Evolutionary conservation across 495 filamentous ascomycete genomes (phyloP), one percentile per base, ranked within the genome.

Genomic region (Penicillium manginii): DNA sequence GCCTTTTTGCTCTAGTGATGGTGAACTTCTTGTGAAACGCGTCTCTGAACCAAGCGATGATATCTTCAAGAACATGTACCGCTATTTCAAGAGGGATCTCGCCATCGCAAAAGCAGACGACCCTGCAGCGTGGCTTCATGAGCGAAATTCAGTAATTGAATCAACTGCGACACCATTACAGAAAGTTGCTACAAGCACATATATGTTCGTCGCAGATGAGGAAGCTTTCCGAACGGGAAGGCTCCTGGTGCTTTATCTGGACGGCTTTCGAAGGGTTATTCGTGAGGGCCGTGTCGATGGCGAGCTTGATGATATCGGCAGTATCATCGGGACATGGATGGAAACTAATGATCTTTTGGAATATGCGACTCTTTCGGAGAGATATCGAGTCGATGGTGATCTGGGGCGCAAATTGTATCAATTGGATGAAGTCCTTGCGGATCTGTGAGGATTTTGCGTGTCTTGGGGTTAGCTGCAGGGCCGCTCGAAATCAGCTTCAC

Each of bases 351-450:
- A 55, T n/a, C 32, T 60, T 12, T 22, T 51, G 32, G 23, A 55
- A 37, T 11, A 21, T 18, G 17, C 57, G 40, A 18, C 23, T 26
- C n/a, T 60, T n/a, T 46, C 33, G 29, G 57, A 60, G 8, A 55
- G 49, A 29, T 60, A 60, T 55, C 57, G 52, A 51, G 57, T 45
- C 2, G 42, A 21, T 26, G 57, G 33, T 17, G 35, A 60, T 12
- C 22, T 46, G 4, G 57, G 52, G 12, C 54, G 26, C n/a, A 45
- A 60, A 43, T 49, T 55, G 5, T 60, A 50, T 54, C 52, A 50
- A 50, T 50, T 59, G 39, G 50, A 43, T 18, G 57, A 54, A 48
- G 57, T 45, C 17, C 40, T 45, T 45, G 17, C 1, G 1, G 40
- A 45, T 19, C 17, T 5, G 40, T 45, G 40, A 45, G 40, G n/a